Conservation (phyloP, 2,329 filamentous ascomycete species). For the Teratosphaeria destructans region DNA sequence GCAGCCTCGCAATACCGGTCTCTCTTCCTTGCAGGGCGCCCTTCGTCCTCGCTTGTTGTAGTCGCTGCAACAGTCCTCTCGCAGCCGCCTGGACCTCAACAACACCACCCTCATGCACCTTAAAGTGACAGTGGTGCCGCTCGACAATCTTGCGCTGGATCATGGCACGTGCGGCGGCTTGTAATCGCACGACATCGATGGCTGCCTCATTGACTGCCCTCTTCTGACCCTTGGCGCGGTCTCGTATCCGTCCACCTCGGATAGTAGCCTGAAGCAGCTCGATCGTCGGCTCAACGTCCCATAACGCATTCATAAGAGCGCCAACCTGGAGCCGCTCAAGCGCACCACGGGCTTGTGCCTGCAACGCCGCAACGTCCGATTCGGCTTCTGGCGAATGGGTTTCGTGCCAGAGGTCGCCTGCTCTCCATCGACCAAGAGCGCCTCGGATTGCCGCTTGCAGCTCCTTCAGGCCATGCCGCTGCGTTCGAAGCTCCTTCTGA, state of each 20-base stretch:
- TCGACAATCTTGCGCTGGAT: conserved; percentile 42
- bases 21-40: conserved; percentile 26
- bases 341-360: conserved; percentile 52
- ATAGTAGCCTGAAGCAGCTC: conserved; percentile 70
- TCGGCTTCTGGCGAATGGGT: conserved; percentile 26
- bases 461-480: conserved; percentile 37
- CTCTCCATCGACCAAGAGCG: conserved; percentile 41
- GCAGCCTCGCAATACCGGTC: conserved; percentile 42
- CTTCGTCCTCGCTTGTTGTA: conserved; percentile 19
- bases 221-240: conserved; percentile 42
- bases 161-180: conserved; percentile 45
- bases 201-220: conserved; percentile 53
- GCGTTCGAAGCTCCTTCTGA: conserved; percentile 36
- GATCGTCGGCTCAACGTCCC: conserved; percentile 70
- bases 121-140: conserved; percentile 18
- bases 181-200: conserved; percentile 43
- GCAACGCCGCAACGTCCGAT: conserved; percentile 23
- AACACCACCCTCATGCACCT: conserved; percentile 17
- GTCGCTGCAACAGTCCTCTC: conserved; percentile 32
- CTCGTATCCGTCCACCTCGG: conserved; percentile 35
- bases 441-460: conserved; percentile 37
- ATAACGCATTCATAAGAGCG: conserved; percentile 74
- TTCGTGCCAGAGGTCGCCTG: conserved; percentile 41
- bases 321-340: conserved; percentile 66
- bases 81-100: conserved; percentile 30